Evolutionary conservation across 148 eudicot genomes (phyloP).

Genomic region (Camellia japonica): DNA sequence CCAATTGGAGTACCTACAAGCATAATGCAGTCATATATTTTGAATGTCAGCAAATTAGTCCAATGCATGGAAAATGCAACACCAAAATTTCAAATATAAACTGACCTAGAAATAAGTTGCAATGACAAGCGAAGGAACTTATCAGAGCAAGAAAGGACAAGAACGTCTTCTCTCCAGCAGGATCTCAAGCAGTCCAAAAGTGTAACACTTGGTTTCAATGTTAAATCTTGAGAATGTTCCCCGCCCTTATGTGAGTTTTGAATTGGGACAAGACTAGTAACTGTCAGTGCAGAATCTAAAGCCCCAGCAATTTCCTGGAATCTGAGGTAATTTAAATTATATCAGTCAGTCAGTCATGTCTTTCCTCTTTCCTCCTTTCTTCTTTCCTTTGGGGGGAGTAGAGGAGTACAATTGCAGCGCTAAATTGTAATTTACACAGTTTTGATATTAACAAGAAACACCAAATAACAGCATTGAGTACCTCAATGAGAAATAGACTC

Average conservation of each 20-base stretch:
- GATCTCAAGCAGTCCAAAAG: constrained; percentile 84
- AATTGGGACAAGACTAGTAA: constrained; percentile 45
- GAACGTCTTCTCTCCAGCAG: constrained; percentile 90
- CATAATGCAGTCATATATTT: constrained; percentile 6
- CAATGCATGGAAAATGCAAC: background rate
- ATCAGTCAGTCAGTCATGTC: background rate
- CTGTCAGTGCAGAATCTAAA: constrained; percentile 76
- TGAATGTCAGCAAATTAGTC: constrained; percentile 3
- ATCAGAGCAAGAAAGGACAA: constrained; percentile 81
- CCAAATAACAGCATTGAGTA: constrained; percentile 28
- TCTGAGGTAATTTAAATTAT: constrained; percentile 34
- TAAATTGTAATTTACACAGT: background rate
- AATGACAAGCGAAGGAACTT: constrained; percentile 86
- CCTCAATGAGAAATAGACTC: constrained; percentile 96
- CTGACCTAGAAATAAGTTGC: constrained; percentile 88
- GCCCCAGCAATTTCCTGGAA: constrained; percentile 98
- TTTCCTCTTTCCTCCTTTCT: background rate
- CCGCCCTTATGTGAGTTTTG: constrained; percentile 37
- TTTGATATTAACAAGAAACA: background rate
- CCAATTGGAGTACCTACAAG: constrained; percentile 79
- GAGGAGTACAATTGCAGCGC: background rate
- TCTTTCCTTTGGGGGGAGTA: background rate
- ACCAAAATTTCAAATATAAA: background rate
- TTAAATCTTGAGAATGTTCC: constrained; percentile 38
- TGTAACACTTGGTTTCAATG: constrained; percentile 69